These are phyloP conservation scores for Rhizodiscina lignyota DNA, from an alignment of 495 filamentous ascomycete genomes.

Conservation along the genomic window DNA sequence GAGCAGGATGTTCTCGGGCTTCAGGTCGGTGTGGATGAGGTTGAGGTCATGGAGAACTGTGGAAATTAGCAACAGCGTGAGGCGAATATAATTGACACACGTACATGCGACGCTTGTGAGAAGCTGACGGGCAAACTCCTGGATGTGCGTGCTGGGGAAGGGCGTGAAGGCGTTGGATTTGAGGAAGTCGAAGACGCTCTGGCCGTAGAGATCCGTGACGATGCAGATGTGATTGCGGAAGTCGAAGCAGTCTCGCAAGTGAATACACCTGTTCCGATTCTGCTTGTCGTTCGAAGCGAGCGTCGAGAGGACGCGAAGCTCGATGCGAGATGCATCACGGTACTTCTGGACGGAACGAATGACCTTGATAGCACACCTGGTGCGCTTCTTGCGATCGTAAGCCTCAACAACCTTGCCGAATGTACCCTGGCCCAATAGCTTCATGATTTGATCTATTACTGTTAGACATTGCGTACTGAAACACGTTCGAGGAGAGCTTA, in stretches of 20 bases:
- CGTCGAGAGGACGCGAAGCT: conserved; percentile 81
- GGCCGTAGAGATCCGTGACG: conserved; percentile 88
- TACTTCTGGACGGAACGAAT: conserved; percentile 98
- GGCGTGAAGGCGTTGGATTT: conserved; percentile 90
- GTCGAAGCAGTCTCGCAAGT: conserved; percentile 93
- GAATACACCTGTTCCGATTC: conserved; percentile 94
- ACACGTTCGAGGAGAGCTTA: conserved; percentile 30
- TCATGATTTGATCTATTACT: conserved; percentile 65
- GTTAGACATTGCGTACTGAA: conserved; percentile 4
- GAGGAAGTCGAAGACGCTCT: conserved; percentile 96
- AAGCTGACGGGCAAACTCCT: conserved; percentile 86
- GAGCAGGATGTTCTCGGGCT: conserved; percentile 94
- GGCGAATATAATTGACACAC: conserved; percentile 19
- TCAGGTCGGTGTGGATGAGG: conserved; percentile 94
- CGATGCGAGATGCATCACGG: conserved; percentile 89
- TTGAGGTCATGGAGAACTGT: conserved; percentile 92
- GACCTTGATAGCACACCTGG: conserved; percentile 86
- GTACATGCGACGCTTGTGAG: conserved; percentile 97
- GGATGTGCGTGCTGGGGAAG: conserved; percentile 98
- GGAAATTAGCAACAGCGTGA: conserved; percentile 16
- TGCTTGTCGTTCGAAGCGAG: conserved; percentile 74
- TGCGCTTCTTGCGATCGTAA: conserved; percentile 53
- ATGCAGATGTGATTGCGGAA: conserved; percentile 98
- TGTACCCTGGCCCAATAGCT: conserved; percentile 85
- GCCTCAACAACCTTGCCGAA: conserved; percentile 98